phyloP scores from a whole-genome alignment of 352 stramenopile species.

The Phytophthora nicotianae region DNA sequence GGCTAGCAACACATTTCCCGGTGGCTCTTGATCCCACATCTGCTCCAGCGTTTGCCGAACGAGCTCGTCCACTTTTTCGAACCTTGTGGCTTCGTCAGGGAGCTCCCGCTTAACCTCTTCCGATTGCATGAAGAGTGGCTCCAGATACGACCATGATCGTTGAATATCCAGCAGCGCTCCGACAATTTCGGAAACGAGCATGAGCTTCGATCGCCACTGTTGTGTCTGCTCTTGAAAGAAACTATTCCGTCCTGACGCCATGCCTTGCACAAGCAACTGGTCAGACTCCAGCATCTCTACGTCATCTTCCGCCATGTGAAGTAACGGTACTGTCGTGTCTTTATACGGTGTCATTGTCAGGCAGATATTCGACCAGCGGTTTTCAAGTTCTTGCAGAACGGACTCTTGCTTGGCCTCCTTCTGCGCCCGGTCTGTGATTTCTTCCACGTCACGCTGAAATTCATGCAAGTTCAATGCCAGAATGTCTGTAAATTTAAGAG shows the following conservation, averaged over 20 bases:
- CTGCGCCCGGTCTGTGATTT: constrained; percentile 90
- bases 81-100: constrained; percentile 89
- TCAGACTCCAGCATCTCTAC: constrained; percentile 95
- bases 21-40: constrained; percentile 74
- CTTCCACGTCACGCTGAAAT: constrained; percentile 85
- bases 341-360: constrained; percentile 91
- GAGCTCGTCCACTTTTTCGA: constrained; percentile 87
- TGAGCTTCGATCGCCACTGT: constrained; percentile 56
- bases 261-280: constrained; percentile 94
- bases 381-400: constrained; percentile 79
- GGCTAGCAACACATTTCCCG: constrained; percentile 73
- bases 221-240: constrained; percentile 72
- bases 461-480: constrained; percentile 84
- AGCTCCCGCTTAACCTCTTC: constrained; percentile 96
- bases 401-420: constrained; percentile 93
- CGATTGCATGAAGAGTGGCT: constrained; percentile 94
- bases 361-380: constrained; percentile 68
- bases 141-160: constrained; percentile 94
- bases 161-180: constrained; percentile 93
- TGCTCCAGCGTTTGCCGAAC: constrained; percentile 70
- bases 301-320: constrained; percentile 93
- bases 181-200: constrained; percentile 87
- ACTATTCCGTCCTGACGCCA: constrained; percentile 82
- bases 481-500: constrained; percentile 81
- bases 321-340: constrained; percentile 79